phyloP scores from a whole-genome alignment of 2,329 filamentous ascomycete genomes.

The Geosmithia flava region DNA sequence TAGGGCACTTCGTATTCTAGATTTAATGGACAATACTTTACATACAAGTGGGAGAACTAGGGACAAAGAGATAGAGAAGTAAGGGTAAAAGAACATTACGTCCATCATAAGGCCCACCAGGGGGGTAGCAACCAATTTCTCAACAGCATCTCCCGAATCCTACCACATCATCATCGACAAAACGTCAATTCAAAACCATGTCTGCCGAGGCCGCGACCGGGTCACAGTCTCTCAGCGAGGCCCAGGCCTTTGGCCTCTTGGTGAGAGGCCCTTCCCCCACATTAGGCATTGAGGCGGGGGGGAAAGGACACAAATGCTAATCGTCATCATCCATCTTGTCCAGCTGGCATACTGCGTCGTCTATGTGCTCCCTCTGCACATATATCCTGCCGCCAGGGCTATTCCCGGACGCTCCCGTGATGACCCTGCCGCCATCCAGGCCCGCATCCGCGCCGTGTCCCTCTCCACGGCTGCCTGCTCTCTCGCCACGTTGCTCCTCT shows the following conservation, averaged over 20 bases:
- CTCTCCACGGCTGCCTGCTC: slow-evolving; percentile 61
- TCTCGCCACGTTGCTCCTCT: slow-evolving; percentile 51
- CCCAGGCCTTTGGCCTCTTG: slow-evolving; percentile 14
- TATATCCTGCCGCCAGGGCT: slow-evolving; percentile 66
- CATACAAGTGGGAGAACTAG: background rate
- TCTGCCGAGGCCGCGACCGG: background rate
- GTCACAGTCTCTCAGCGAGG: slow-evolving; percentile 6
- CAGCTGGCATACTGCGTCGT: slow-evolving; percentile 71
- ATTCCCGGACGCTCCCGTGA: slow-evolving; percentile 71
- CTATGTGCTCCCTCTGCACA: slow-evolving; percentile 88
- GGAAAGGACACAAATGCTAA: background rate
- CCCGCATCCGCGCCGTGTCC: slow-evolving; percentile 70
- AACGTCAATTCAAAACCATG: background rate
- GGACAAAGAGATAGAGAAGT: background rate
- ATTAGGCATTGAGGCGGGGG: too few species aligned
- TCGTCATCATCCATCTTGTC: slow-evolving; percentile 3
- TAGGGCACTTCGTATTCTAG: background rate
- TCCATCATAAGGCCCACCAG: background rate
- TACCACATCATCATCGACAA: background rate
- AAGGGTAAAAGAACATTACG: background rate
- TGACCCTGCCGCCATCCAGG: slow-evolving; percentile 78
- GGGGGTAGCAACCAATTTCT: background rate
- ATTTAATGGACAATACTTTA: background rate
- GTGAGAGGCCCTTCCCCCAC: slow-evolving; percentile 8
- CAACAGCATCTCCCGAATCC: too few species aligned